phyloP scores from a whole-genome alignment of 164 flowering plant species.

The Aristolochia fimbriata region DNA sequence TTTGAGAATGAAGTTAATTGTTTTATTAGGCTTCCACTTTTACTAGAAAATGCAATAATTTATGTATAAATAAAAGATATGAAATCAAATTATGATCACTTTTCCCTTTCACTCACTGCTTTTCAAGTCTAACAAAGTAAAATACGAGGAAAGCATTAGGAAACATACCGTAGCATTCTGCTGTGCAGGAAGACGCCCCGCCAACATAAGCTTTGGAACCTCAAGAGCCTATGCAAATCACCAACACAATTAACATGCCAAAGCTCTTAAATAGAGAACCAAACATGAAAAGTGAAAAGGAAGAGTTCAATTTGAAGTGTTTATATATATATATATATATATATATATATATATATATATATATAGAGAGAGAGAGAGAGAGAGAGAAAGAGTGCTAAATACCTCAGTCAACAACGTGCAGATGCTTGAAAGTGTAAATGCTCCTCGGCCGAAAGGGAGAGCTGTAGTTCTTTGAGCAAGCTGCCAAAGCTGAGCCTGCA shows the following conservation, averaged over 20 bases:
- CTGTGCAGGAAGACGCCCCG: slow-evolving; percentile 95
- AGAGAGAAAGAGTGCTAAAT: not conserved
- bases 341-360: too few species aligned
- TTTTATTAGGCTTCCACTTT: too few species aligned
- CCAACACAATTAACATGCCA: not conserved
- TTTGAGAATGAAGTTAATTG: too few species aligned
- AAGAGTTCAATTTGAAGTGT: not conserved
- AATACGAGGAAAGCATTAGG: too few species aligned
- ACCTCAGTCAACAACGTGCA: slow-evolving; percentile 96
- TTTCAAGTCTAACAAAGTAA: too few species aligned
- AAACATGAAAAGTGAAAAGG: not conserved
- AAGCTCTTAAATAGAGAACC: not conserved
- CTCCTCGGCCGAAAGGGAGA: slow-evolving; percentile 95
- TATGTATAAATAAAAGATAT: too few species aligned
- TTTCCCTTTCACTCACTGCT: too few species aligned
- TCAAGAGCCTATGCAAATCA: slow-evolving; percentile 54
- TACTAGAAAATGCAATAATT: too few species aligned
- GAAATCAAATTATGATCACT: too few species aligned
- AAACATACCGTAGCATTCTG: slow-evolving; percentile 94
- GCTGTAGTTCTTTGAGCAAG: slow-evolving; percentile 95
- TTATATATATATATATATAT: too few species aligned
- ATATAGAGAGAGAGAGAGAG: not conserved
- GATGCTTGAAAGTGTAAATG: slow-evolving; percentile 87
- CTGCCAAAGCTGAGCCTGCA: slow-evolving; percentile 88
- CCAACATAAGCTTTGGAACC: slow-evolving; percentile 89